phyloP scores from a whole-genome alignment of 2,329 filamentous ascomycete species.

The Pseudofabraea citricarpa region DNA sequence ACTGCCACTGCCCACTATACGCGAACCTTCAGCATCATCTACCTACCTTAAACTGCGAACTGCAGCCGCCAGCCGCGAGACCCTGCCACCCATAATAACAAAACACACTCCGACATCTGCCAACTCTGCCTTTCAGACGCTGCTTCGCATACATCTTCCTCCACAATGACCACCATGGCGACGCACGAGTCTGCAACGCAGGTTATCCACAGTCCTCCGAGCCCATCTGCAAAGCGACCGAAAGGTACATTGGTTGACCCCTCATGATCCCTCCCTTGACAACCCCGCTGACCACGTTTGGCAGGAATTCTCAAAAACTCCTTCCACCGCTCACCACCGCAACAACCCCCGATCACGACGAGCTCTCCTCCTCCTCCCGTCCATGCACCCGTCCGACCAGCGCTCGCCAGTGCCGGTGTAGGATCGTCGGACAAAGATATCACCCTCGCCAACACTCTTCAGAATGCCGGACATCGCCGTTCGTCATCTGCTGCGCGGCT shows the following conservation, averaged over 20 bases:
- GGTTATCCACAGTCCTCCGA: slow-evolving; percentile 24
- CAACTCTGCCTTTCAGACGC: not conserved
- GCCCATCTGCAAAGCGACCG: slow-evolving; percentile 28
- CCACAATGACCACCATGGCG: slow-evolving; percentile 15
- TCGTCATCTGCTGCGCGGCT: slow-evolving; percentile 73
- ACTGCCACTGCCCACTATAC: too few relatives aligned
- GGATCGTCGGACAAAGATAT: slow-evolving; percentile 72
- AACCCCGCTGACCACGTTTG: slow-evolving; percentile 4
- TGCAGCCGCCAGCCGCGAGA: too few relatives aligned
- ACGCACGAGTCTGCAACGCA: slow-evolving; percentile 18
- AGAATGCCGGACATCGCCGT: slow-evolving; percentile 85
- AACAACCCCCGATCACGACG: slow-evolving; percentile 33
- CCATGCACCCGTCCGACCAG: slow-evolving; percentile 29
- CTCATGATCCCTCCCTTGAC: slow-evolving; percentile 3
- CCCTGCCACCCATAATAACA: too few relatives aligned
- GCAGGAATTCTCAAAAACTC: slow-evolving; percentile 93
- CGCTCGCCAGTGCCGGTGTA: slow-evolving; percentile 17
- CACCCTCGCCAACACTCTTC: slow-evolving; percentile 88
- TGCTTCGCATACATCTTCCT: not conserved
- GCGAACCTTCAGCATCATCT: too few relatives aligned
- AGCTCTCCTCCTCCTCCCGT: slow-evolving; percentile 35
- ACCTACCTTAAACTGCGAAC: too few relatives aligned
- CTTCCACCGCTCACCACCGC: slow-evolving; percentile 53
- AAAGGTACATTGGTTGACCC: slow-evolving; percentile 25
- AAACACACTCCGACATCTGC: not conserved